Evolutionary conservation across 495 filamentous ascomycete genomes (phyloP).

Genomic region (Pseudomonodictys pantanalensis): DNA sequence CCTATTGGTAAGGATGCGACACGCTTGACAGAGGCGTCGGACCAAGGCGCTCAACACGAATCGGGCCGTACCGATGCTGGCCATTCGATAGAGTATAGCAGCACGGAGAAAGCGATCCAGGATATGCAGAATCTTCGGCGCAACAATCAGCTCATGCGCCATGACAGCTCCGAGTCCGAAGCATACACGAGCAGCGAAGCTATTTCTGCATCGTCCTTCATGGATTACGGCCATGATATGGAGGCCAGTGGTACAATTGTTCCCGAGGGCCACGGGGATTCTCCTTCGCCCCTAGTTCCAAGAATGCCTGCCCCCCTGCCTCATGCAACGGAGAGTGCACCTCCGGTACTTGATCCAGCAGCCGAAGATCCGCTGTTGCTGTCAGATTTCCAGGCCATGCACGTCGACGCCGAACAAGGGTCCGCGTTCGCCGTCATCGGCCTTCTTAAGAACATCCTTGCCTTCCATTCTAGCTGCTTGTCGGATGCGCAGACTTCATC

Average conservation of each 20-base stretch:
- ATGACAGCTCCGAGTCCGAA: slow-evolving; percentile 35
- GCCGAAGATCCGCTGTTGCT: slow-evolving; percentile 29
- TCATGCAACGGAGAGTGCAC: slow-evolving; percentile 25
- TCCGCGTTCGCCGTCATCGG: slow-evolving; percentile 34
- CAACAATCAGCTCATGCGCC: slow-evolving; percentile 33
- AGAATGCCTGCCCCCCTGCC: slow-evolving; percentile 5
- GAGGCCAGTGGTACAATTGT: slow-evolving; percentile 41
- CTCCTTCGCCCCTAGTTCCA: slow-evolving; percentile 11
- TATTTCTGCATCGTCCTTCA: slow-evolving; percentile 9
- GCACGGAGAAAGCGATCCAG: slow-evolving; percentile 27
- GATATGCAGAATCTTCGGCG: slow-evolving; percentile 28
- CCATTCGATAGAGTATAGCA: slow-evolving; percentile 6
- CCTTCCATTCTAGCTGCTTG: slow-evolving; percentile 27
- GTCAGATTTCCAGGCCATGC: slow-evolving; percentile 33
- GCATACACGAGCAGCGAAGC: slow-evolving; percentile 24
- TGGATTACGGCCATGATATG: slow-evolving; percentile 29
- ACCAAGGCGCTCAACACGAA: slow-evolving; percentile 13
- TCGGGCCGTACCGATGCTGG: slow-evolving; percentile 21
- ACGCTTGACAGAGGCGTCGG: background rate
- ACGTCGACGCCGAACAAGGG: slow-evolving; percentile 27
- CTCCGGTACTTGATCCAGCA: slow-evolving; percentile 26
- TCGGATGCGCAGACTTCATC: slow-evolving; percentile 41
- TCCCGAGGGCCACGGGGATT: slow-evolving; percentile 29
- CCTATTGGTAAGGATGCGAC: slow-evolving; percentile 15
- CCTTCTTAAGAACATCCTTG: slow-evolving; percentile 35